A percentile compares a stretch with the other conserved stretches of the same genome.
Evolutionary conservation across 2,329 filamentous ascomycete genomes (phyloP).

Genomic region (Calonectria ilicicola): DNA sequence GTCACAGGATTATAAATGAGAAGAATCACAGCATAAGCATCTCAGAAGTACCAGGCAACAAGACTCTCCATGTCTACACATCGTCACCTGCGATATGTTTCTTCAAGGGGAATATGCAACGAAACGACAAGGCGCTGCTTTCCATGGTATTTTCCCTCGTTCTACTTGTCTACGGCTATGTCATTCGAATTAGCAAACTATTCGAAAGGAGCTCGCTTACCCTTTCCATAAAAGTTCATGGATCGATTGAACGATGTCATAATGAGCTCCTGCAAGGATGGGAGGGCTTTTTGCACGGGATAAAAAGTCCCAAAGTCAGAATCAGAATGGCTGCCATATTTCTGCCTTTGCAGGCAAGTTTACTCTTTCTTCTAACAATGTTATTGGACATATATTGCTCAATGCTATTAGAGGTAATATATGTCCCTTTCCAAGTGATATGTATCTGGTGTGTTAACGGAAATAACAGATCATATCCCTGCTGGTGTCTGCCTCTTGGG

Average conservation of each 20-base stretch:
- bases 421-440: no score
- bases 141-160: background rate
- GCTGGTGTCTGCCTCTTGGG: background rate
- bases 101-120: background rate
- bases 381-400: constrained; percentile 1
- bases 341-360: background rate
- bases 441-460: background rate
- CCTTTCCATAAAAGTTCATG: background rate
- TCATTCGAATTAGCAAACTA: constrained; percentile 4
- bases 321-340: background rate
- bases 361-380: background rate
- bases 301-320: background rate
- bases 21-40: background rate
- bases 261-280: background rate
- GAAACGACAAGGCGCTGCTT: background rate
- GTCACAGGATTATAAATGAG: background rate
- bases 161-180: background rate
- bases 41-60: background rate
- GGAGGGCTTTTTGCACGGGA: background rate
- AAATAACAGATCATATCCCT: background rate
- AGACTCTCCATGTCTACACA: background rate
- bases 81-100: background rate
- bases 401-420: background rate
- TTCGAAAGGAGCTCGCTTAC: background rate
- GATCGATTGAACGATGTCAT: background rate